Evolutionary conservation across 164 flowering plant species (phyloP), one percentile per base, ranked within the genome.

Genomic region (Chloranthus sessilifolius): DNA sequence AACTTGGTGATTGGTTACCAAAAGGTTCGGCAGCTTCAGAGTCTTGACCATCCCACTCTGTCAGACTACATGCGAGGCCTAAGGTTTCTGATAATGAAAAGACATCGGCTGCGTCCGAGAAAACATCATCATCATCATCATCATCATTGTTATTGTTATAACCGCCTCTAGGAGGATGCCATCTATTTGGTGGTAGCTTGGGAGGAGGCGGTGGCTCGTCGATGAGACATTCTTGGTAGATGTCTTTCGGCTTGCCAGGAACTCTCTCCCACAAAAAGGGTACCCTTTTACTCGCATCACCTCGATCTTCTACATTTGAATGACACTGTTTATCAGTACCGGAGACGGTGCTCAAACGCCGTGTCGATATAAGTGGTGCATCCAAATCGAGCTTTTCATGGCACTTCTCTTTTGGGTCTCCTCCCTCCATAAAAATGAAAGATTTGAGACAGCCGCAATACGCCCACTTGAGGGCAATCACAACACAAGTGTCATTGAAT

Each of bases 261-360:
- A 69, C 73, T 56, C 51, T 62, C 57, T 84, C 92, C 92, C 92
- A 84, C 7, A 74, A 62, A 44, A 84, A 84, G 17, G 92, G 92
- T n/a, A 81, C 57, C 40, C 80, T 37, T 4, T 67, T 50, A 7
- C 56, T 63, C 2, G 74, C 20, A 34, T 27, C 52, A 44, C 23
- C 35, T 5, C 56, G 43, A 20, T 25, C 40, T 16, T 33, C 49
- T 1, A 47, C 19, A 7, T 67, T 43, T 7, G 49, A 49, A 16
- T 23, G 14, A 31, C 5, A 17, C 34, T 14, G 14, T 40, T 19
- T 21, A 1, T 41, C 51, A 0, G 24, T 19, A 5, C 15, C 6
- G 10, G 12, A 2, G 53, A 3, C 0, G 4, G 44, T 26, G 20
- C 45, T 51, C 2, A 43, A 58, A 1, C 80, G 82, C 55, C 74